phyloP scores from a whole-genome alignment of 495 filamentous ascomycete species.

The Wilcoxina mikolae region DNA sequence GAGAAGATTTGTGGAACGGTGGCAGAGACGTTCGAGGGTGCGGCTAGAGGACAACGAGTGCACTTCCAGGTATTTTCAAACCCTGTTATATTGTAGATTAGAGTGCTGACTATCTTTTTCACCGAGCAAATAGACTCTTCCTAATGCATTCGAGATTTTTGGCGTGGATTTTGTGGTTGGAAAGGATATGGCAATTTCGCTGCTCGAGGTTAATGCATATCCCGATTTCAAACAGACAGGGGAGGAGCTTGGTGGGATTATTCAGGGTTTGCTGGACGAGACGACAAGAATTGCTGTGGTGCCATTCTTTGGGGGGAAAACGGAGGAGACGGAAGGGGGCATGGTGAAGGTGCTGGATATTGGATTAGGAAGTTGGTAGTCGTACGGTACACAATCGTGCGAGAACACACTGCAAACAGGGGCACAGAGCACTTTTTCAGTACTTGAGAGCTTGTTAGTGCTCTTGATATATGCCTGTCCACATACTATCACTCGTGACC shows the following conservation, averaged over 20 bases:
- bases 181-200: constrained; percentile 43
- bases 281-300: constrained; percentile 51
- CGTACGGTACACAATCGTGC: no score
- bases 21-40: constrained; percentile 67
- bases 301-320: constrained; percentile 40
- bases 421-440: no score
- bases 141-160: constrained; percentile 81
- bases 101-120: no score
- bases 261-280: constrained; percentile 60
- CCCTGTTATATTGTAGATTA: no score
- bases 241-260: constrained; percentile 49
- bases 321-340: constrained; percentile 11
- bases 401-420: no score
- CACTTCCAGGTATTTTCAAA: constrained; percentile 67
- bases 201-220: constrained; percentile 92
- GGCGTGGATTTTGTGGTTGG: constrained; percentile 85
- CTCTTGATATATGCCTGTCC: no score
- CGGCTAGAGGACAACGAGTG: constrained; percentile 61
- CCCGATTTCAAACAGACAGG: constrained; percentile 92
- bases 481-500: no score
- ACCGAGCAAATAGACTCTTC: constrained; percentile 43
- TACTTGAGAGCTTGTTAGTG: no score
- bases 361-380: constrained; percentile 48
- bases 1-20: constrained; percentile 59
- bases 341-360: constrained; percentile 46